Conservation (phyloP, 228 moss, liverwort and hornwort species). For the Sphagnum magellanicum region DNA sequence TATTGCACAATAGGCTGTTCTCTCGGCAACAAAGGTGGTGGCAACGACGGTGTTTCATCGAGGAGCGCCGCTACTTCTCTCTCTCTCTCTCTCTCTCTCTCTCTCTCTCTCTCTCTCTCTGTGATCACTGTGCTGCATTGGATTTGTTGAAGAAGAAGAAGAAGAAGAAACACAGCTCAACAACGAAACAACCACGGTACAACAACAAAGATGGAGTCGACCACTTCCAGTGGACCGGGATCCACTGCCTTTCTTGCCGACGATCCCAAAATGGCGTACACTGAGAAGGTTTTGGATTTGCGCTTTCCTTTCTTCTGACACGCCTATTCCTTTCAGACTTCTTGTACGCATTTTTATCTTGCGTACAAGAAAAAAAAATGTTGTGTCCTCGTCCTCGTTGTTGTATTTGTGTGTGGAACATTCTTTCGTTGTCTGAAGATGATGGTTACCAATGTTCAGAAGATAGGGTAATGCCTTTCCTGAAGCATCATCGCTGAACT, state of each 20-base stretch:
- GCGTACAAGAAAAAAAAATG: not conserved
- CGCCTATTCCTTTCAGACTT: not conserved
- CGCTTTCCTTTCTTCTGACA: not conserved
- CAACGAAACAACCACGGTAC: too few species aligned
- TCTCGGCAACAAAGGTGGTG: too few species aligned
- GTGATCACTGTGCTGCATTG: too few species aligned
- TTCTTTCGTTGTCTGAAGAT: not conserved
- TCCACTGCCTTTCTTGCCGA: conserved; percentile 51
- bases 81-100: too few species aligned
- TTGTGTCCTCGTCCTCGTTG: not conserved
- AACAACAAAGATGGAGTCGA: conserved; percentile 19
- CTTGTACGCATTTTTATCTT: not conserved
- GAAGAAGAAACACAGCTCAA: too few species aligned
- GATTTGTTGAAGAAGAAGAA: too few species aligned
- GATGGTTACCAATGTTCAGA: not conserved
- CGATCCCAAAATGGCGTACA: conserved; percentile 72
- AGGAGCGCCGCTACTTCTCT: too few species aligned
- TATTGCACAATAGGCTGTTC: too few species aligned
- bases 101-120: too few species aligned
- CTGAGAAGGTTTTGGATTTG: conserved; percentile 46
- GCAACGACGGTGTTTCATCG: too few species aligned
- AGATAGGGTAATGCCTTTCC: not conserved
- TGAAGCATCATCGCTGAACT: not conserved
- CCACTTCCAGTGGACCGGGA: conserved; percentile 27
- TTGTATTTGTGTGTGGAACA: not conserved